Evolutionary conservation across 805 yeast species (phyloP).

Genomic region (Kodamaea kaohsiungensis): DNA sequence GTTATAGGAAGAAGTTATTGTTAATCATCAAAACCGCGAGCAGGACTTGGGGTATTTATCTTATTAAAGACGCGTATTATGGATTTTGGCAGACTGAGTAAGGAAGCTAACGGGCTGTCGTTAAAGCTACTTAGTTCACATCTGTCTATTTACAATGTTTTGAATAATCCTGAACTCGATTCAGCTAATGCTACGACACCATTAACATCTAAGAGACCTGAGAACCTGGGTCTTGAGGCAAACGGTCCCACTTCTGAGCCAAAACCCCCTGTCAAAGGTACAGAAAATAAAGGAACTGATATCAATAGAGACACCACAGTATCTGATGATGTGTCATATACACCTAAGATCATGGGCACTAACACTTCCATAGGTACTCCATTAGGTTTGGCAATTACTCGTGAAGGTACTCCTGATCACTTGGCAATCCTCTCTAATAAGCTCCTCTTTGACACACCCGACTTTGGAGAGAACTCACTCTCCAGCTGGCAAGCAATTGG

Average conservation of each 20-base stretch:
- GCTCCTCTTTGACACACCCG: slow-evolving; percentile 10
- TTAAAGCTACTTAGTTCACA: slow-evolving; percentile 35
- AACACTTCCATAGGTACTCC: background rate
- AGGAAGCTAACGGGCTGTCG: background rate
- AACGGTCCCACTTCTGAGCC: background rate
- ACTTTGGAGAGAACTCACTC: slow-evolving; percentile 14
- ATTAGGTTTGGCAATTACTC: background rate
- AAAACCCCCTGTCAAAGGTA: background rate
- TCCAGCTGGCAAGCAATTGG: slow-evolving; percentile 34
- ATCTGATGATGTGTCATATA: background rate
- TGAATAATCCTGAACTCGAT: slow-evolving; percentile 44
- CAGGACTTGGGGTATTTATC: background rate
- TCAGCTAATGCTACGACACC: background rate
- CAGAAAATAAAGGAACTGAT: background rate
- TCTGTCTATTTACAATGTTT: slow-evolving; percentile 39
- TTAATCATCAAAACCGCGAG: background rate
- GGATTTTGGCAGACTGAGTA: background rate
- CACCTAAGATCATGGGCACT: background rate
- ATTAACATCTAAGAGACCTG: background rate
- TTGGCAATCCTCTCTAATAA: background rate
- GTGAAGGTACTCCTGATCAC: background rate
- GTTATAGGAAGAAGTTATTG: background rate
- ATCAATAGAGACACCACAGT: background rate
- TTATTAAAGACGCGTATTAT: background rate
- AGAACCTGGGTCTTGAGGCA: background rate